Percentiles rank a stretch among this genome's conserved stretches.
These are phyloP conservation scores for Gossypium lobatum DNA, from an alignment of 441 rosid species.

Conservation along the genomic window DNA sequence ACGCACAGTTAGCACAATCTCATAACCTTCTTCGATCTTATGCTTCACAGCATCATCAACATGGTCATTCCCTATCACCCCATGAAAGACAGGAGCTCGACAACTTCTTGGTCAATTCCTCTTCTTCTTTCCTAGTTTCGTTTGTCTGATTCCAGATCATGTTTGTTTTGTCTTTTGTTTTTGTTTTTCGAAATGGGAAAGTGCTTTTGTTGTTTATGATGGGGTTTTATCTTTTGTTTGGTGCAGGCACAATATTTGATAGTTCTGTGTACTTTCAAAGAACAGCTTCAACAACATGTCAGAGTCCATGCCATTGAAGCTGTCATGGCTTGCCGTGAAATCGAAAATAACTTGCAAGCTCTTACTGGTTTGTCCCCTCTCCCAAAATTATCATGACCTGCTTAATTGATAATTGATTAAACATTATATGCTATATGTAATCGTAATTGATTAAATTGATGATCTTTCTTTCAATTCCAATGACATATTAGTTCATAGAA, in stretches of 20 bases:
- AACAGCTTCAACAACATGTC: slow-evolving; percentile 96
- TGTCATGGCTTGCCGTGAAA: slow-evolving; percentile 95
- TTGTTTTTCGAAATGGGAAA: neutral
- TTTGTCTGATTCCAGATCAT: neutral
- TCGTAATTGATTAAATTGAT: neutral
- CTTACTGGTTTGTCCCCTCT: slow-evolving; percentile 59
- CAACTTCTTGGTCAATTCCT: slow-evolving; percentile 62
- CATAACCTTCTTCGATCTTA: slow-evolving; percentile 81
- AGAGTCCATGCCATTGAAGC: slow-evolving; percentile 97
- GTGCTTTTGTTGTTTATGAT: slow-evolving; percentile 8
- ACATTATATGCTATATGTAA: neutral
- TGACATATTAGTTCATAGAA: neutral
- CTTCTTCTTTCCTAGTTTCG: neutral
- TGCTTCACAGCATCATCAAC: slow-evolving; percentile 45
- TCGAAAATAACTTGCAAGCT: slow-evolving; percentile 80
- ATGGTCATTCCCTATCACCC: slow-evolving; percentile 38
- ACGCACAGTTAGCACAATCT: slow-evolving; percentile 83
- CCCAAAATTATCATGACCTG: neutral
- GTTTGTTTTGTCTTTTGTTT: neutral
- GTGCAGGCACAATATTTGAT: slow-evolving; percentile 81
- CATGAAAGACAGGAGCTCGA: slow-evolving; percentile 88
- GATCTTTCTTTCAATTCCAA: neutral
- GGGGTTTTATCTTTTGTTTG: neutral
- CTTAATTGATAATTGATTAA: neutral
- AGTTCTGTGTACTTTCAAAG: slow-evolving; percentile 83